Evolutionary conservation across 768 basidiomycete genomes (phyloP), one percentile per base, ranked within the genome.

Genomic region (Pleurotus platypus): DNA sequence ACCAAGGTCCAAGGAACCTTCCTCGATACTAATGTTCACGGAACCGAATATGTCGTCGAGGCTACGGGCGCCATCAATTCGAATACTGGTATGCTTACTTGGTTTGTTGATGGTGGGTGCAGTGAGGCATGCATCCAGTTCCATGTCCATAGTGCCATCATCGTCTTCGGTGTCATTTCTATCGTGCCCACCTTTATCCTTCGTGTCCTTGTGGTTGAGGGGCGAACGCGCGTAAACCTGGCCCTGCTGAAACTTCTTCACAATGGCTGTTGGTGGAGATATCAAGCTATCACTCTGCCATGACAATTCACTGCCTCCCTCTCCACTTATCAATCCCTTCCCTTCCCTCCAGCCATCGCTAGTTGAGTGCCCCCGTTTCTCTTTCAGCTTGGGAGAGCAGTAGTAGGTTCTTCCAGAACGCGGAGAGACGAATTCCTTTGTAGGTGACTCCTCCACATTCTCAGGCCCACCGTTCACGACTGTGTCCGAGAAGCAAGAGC

Each of bases 281-380:
- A 54, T 54, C 24, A 54, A 54, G 37, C 51, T 54, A 42, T 54
- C 51, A 39, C 51, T 54, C 18, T 40, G 22, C 51, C 51, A 54
- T 13, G 51, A 54, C 38, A 54, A 16, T 18, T 39, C 51, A 18
- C 39, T n/a, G 24, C 37, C 18, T 5, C 37, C 12, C 6, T n/a
- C 38, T 35, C 16, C 51, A 18, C 15, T 26, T 1, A 16, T 9
- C n/a, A 16, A 16, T 1, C 3, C n/a, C 7, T 24, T 18, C 22
- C 5, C 37, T 40, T 22, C 39, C 26, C n/a, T 20, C 12, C 12
- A 9, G 5, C 15, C 16, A 13, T 40, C 51, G 39, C 18, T 42
- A 20, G 51, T 2, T n/a, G 18, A 22, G 9, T 16, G 18, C 18
- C 22, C n/a, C 13, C n/a, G 8, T 15, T 2, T 2, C 9, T 38